Base-by-base conservation (phyloP, 768 basidiomycete species). In the Daedaleopsis sinensis region DNA sequence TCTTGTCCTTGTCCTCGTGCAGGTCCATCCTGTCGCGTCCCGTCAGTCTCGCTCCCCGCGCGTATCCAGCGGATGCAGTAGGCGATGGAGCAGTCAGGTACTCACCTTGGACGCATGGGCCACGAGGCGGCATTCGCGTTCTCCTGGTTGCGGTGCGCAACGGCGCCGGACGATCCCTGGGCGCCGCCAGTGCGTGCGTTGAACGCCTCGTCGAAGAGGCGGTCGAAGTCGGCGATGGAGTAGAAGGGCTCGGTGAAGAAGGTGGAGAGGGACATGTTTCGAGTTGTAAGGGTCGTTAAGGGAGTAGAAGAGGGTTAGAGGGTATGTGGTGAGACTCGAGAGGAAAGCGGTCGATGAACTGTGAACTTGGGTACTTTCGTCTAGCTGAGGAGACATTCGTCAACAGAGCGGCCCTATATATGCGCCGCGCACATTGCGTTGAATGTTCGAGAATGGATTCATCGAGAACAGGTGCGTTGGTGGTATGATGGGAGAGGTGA, bases 1-100 rank as follows among this genome's bases (percentile, higher is more conserved):
- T 82, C 23, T 70, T 71, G 21, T 81, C 76, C 2, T 65, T 37
- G 55, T 83, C 73, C 63, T 85, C 82, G 62, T 83, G 80, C 12
- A 49, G 47, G 23, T 85, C 82, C 79, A 85, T 80, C 61, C 84
- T 84, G 56, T 58, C 5, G 21, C 15, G 44, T 10, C 10, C 3
- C 11, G 36, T 47, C 24, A 50, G 19, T 21, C 16, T 15, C n/a
- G n/a, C n/a, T n/a, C n/a, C n/a, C n/a, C n/a, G n/a, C n/a, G 24
- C 1, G 21, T 11, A 47, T 67, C 39, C 5, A 18, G 21, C 42
- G 3, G 24, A 9, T 4, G 6, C 11, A 38, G 0, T 13, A 24
- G 15, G 42, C 19, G 11, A 39, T 38, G 21, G 9, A 23, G 37
- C 10, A 42, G 9, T 12, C 21, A 24, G 27, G 21, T 16, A 54